A percentile compares a stretch with the other conserved stretches of the same genome.
Conservation (phyloP, 305 asterid genomes). For the Fraxinus floribunda region DNA sequence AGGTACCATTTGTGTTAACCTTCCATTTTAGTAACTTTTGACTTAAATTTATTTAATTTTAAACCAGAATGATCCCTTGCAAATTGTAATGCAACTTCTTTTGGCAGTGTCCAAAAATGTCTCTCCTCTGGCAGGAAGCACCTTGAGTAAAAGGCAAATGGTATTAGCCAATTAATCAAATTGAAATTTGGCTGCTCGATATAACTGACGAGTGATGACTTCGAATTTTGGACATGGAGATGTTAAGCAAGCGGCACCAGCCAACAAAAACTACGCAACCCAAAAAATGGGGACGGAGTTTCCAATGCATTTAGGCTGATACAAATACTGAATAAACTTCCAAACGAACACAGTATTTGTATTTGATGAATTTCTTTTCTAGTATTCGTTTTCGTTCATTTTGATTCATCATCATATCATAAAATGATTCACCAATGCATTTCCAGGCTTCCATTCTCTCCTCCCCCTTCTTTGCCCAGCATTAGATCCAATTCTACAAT, state of each 20-base stretch:
- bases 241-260: not conserved
- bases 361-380: not conserved
- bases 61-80: not conserved
- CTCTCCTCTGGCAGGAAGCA: not conserved
- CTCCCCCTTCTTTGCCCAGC: slow-evolving; percentile 25
- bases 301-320: slow-evolving; percentile 33
- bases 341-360: not conserved
- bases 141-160: not conserved
- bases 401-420: not conserved
- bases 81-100: not conserved
- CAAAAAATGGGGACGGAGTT: slow-evolving; percentile 30
- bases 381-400: not conserved
- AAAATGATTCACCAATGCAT: slow-evolving; percentile 49
- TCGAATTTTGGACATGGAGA: not conserved
- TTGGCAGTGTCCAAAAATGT: not conserved
- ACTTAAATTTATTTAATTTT: not conserved
- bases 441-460: slow-evolving; percentile 31
- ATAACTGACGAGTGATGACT: not conserved
- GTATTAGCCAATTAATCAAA: not conserved
- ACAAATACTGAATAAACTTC: slow-evolving; percentile 10
- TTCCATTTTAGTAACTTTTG: not conserved
- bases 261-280: not conserved
- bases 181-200: not conserved
- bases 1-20: not conserved
- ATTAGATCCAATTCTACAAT: slow-evolving; percentile 23